Base-by-base conservation (phyloP, 805 yeast genomes). In the Candida parachauliodes region DNA sequence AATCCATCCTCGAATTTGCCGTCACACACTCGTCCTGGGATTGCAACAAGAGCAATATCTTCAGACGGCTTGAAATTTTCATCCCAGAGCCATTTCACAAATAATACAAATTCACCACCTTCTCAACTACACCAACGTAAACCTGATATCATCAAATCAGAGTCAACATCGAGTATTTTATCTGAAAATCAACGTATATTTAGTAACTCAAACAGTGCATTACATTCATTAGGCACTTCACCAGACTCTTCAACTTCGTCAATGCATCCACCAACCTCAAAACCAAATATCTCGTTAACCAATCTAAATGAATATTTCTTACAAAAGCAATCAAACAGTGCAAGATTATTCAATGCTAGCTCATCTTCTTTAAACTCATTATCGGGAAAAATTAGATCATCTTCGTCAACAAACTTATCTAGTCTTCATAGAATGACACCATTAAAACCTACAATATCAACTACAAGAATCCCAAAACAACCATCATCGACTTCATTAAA, bases 361-460 rank as follows among this genome's bases (percentile, higher is more conserved):
- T 47, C 54, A 8, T 40, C 48, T 10, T 46, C 50, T 28, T 45
- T 50, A 20, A 38, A 42, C 39, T 46, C 51, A 22, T 47, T 59
- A 29, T 43, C 45, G 16, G 48, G 51, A 11, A 59, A 55, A 38
- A 48, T 56, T 35, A 48, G 55, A 36, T 39, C 42, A 23, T 43
- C 55, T 28, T 47, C 46, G 34, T 54, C 59, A 15, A 42, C 49
- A 28, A 57, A 51, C 38, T 46, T 57, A 32, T 36, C 54, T 12
- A 49, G 56, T 15, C 46, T 65, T 25, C 65, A 58, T 20, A 46
- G 71, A 41, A 60, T 72, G 72, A 71, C 77, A 0, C 77, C 77
- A 8, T 49, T 67, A 11, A 62, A 59, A 41, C 25, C 32, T 12
- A 24, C 32, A 1, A 40, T 34, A 18, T 32, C 31, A 18, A 21